phyloP scores from a whole-genome alignment of 2,329 filamentous ascomycete species.

The Calonectria fujianensis region DNA sequence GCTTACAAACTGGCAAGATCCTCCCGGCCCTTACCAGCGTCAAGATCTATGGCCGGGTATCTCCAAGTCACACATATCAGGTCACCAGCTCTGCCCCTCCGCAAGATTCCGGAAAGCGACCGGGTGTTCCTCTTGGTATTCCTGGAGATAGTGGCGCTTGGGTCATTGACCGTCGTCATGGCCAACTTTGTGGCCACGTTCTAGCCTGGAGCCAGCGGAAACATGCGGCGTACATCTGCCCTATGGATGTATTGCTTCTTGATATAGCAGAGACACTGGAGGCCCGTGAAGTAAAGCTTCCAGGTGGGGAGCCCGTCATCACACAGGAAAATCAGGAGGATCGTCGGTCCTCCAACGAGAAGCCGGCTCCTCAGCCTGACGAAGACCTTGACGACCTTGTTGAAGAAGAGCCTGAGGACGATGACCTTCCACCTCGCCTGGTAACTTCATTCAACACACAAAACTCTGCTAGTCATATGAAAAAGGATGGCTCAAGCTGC shows the following conservation, averaged over 20 bases:
- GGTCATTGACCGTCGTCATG: conserved; percentile 88
- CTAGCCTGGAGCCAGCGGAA: conserved; percentile 90
- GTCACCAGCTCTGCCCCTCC: conserved; percentile 65
- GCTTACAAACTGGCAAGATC: conserved; percentile 86
- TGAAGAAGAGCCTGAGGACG: conserved; percentile 52
- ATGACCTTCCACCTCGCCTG: conserved; percentile 44
- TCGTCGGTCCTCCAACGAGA: conserved; percentile 35
- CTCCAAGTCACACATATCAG: conserved; percentile 84
- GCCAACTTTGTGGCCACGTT: conserved; percentile 90
- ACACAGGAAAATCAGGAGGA: conserved; percentile 50
- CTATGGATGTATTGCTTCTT: conserved; percentile 91
- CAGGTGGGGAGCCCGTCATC: conserved; percentile 72
- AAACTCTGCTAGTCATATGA: conserved; percentile 30
- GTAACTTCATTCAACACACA: conserved; percentile 37
- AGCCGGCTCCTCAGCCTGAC: conserved; percentile 33
- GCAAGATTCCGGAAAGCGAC: conserved; percentile 44
- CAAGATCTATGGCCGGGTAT: conserved; percentile 89
- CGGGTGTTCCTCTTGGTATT: conserved; percentile 72
- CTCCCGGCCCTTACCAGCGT: conserved; percentile 87
- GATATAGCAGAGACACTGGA: conserved; percentile 89
- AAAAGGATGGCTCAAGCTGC: conserved; percentile 43
- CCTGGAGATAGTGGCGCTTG: conserved; percentile 96
- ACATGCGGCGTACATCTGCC: conserved; percentile 91
- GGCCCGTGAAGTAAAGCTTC: conserved; percentile 82
- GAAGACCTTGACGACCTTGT: conserved; percentile 56